phyloP scores from a whole-genome alignment of 2,329 filamentous ascomycete genomes.

The Trichoderma arundinaceum region DNA sequence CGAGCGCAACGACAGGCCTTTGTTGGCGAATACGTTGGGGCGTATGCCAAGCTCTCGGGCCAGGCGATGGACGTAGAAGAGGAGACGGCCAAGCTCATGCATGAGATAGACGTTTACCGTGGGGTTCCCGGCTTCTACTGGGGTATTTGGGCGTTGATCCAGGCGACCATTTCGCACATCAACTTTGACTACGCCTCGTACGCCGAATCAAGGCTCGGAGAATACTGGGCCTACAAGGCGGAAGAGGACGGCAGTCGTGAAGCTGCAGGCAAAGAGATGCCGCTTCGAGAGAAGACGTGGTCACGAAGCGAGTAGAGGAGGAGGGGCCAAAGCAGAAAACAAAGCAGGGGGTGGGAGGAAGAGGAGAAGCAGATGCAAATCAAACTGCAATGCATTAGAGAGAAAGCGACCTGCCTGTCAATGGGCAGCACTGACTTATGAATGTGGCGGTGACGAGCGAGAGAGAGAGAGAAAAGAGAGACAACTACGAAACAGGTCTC shows the following conservation, averaged over 20 bases:
- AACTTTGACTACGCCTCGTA: conserved; percentile 96
- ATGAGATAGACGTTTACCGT: conserved; percentile 85
- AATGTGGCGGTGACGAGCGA: conserved; percentile 24
- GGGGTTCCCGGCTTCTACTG: conserved; percentile 88
- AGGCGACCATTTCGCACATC: conserved; percentile 91
- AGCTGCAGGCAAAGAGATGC: conserved; percentile 61
- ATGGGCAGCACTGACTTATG: neutral
- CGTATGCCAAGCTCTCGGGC: conserved; percentile 66
- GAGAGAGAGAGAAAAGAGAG: neutral
- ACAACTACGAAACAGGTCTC: conserved; percentile 6
- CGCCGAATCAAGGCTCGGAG: conserved; percentile 81
- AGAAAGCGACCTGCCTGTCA: neutral
- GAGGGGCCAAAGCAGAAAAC: conserved; percentile 30
- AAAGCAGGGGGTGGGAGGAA: conserved; percentile 28
- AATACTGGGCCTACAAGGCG: conserved; percentile 92
- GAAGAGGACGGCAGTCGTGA: conserved; percentile 69
- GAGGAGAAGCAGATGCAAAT: conserved; percentile 1
- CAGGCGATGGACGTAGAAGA: conserved; percentile 57
- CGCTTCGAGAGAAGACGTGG: conserved; percentile 82
- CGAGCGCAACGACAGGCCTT: conserved; percentile 78
- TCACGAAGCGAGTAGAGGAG: conserved; percentile 49
- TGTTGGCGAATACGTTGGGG: conserved; percentile 78
- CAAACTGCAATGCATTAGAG: neutral
- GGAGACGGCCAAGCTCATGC: conserved; percentile 71
- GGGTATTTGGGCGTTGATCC: conserved; percentile 96